Conservation (phyloP, 2,329 filamentous ascomycete genomes). For the Alternaria gaisen region DNA sequence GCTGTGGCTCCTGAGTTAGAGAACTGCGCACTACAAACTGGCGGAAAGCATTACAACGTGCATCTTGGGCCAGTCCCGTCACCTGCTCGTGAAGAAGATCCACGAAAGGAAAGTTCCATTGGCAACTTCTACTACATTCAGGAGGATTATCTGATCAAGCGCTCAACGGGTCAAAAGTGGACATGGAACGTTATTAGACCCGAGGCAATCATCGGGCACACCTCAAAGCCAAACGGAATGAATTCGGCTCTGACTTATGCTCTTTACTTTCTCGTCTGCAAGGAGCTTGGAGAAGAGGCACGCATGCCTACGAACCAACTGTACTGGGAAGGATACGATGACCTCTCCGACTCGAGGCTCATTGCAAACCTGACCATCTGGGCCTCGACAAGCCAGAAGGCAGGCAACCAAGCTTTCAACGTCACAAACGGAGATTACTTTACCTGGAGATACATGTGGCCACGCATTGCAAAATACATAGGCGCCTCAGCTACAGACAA, state of each 20-base stretch:
- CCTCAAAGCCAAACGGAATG: constrained; percentile 14
- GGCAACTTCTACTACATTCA: too few species aligned
- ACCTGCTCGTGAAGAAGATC: too few species aligned
- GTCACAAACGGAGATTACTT: constrained; percentile 14
- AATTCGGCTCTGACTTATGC: constrained; percentile 9
- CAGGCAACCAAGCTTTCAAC: constrained; percentile 16
- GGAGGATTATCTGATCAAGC: too few species aligned
- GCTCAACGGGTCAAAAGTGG: too few species aligned
- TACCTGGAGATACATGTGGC: constrained; percentile 15
- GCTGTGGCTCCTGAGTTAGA: too few species aligned
- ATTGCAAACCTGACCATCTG: constrained; percentile 7
- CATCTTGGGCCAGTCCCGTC: too few species aligned
- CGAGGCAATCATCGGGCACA: constrained; percentile 10
- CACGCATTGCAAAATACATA: not conserved
- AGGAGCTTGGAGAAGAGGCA: constrained; percentile 6
- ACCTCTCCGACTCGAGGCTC: constrained; percentile 1
- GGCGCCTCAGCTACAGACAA: too few species aligned
- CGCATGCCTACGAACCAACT: constrained; percentile 9
- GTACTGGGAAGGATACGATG: constrained; percentile 10
- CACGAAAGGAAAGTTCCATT: too few species aligned
- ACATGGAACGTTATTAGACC: too few species aligned
- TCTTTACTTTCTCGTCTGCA: constrained; percentile 18
- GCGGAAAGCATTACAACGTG: too few species aligned
- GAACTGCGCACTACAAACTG: too few species aligned
- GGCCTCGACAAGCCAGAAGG: not conserved